These are phyloP conservation scores for Phlebopus sp. DNA, from an alignment of 1,284 basidiomycete genomes.

Conservation along the genomic window DNA sequence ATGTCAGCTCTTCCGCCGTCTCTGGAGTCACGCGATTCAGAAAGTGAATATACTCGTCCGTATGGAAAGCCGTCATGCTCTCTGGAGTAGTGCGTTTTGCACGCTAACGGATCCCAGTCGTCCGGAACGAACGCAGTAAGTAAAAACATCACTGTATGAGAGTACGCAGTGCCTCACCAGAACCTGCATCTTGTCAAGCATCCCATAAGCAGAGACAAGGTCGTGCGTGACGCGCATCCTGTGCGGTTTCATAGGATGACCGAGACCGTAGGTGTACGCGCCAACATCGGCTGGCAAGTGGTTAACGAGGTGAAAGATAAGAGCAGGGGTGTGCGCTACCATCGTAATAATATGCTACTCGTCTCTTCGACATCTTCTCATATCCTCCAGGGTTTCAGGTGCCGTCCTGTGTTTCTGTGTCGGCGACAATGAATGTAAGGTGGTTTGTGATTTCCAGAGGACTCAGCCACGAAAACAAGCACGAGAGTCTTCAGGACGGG, in stretches of 20 bases:
- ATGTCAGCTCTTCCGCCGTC: conserved; percentile 80
- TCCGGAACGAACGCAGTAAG: not conserved
- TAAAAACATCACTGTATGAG: not conserved
- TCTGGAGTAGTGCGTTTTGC: conserved; percentile 80
- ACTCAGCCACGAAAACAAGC: no score
- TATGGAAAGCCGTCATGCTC: conserved; percentile 92
- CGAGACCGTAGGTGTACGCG: conserved; percentile 82
- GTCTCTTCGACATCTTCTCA: conserved; percentile 47
- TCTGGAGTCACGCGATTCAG: conserved; percentile 87
- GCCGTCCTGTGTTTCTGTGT: no score
- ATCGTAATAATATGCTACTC: conserved; percentile 65
- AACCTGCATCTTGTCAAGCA: conserved; percentile 90
- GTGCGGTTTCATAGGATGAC: conserved; percentile 95
- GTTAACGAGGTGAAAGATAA: conserved; percentile 4
- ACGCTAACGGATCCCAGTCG: conserved; percentile 46
- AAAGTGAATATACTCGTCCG: conserved; percentile 97
- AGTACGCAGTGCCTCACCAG: conserved; percentile 46
- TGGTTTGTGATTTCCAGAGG: no score
- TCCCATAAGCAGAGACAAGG: conserved; percentile 85
- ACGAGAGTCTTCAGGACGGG: no score
- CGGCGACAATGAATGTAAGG: no score
- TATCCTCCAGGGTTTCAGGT: no score
- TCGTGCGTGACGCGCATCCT: conserved; percentile 93
- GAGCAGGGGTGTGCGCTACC: conserved; percentile 32
- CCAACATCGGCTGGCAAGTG: conserved; percentile 69